These are phyloP conservation scores for Silybum marianum DNA, from an alignment of 129 eudicot species.

Conservation along the genomic window DNA sequence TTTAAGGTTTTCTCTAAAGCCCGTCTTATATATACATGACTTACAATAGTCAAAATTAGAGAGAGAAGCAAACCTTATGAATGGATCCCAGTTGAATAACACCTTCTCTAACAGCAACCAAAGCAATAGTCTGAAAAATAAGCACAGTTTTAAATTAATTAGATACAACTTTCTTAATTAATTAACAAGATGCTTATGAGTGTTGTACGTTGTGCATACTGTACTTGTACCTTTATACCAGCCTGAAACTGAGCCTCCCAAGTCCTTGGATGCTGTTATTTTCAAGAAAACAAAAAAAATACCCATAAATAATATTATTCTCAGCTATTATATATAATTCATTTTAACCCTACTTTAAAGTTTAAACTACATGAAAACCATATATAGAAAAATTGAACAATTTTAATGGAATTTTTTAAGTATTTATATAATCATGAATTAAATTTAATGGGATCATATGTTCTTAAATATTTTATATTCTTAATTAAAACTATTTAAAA, in stretches of 20 bases:
- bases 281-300: slow-evolving; percentile 10
- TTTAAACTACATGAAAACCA: neutral
- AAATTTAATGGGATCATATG: neutral
- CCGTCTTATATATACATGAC: neutral
- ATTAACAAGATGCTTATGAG: neutral
- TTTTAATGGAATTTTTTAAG: neutral
- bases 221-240: slow-evolving; percentile 80
- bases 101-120: slow-evolving; percentile 98
- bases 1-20: too few species aligned
- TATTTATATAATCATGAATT: too few species aligned
- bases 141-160: neutral
- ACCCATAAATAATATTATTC: slow-evolving; percentile 6
- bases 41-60: neutral
- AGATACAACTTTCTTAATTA: neutral
- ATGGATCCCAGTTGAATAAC: slow-evolving; percentile 93
- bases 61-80: slow-evolving; percentile 59
- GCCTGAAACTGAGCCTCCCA: slow-evolving; percentile 99
- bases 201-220: slow-evolving; percentile 1
- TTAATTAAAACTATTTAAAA: too few species aligned
- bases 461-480: neutral
- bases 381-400: neutral
- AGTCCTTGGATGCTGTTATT: slow-evolving; percentile 90
- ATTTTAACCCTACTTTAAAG: slow-evolving; percentile 16
- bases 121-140: slow-evolving; percentile 80
- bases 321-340: neutral